A percentile compares a stretch with the other conserved stretches of the same genome.
Evolutionary conservation across 768 basidiomycete species (phyloP).

Genomic region (Cytidiella melzeri): DNA sequence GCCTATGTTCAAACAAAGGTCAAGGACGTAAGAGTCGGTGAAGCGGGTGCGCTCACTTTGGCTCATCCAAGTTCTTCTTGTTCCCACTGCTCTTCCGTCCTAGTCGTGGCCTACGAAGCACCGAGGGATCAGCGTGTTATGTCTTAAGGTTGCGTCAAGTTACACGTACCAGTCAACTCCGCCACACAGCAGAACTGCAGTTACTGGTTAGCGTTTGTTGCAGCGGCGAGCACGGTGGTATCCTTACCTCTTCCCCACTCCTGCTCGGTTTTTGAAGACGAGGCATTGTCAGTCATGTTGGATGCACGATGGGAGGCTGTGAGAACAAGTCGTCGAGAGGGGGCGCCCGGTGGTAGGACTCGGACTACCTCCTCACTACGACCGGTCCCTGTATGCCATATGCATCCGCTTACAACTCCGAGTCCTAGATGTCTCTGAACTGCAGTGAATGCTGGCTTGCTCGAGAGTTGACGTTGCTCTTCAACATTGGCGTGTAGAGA

Average conservation of each 20-base stretch:
- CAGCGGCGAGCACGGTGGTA: neutral
- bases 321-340: conserved; percentile 3
- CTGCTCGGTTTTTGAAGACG: conserved; percentile 2
- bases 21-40: conserved; percentile 1
- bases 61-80: conserved; percentile 32
- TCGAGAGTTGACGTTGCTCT: too few species aligned
- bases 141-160: neutral
- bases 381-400: neutral
- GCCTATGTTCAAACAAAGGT: conserved; percentile 27
- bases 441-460: too few species aligned
- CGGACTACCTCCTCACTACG: conserved; percentile 1
- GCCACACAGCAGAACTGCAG: conserved; percentile 73
- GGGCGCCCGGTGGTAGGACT: conserved; percentile 4
- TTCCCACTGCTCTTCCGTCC: conserved; percentile 65
- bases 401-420: too few species aligned
- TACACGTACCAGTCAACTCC: conserved; percentile 78
- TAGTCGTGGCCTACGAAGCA: conserved; percentile 56
- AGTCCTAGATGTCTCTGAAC: too few species aligned
- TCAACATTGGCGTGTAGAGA: too few species aligned
- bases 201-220: neutral
- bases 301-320: neutral
- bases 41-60: conserved; percentile 24
- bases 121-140: neutral
- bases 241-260: conserved; percentile 12
- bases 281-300: conserved; percentile 10